Conservation (phyloP, 768 basidiomycete species). For the Crassisporium funariophilum region DNA sequence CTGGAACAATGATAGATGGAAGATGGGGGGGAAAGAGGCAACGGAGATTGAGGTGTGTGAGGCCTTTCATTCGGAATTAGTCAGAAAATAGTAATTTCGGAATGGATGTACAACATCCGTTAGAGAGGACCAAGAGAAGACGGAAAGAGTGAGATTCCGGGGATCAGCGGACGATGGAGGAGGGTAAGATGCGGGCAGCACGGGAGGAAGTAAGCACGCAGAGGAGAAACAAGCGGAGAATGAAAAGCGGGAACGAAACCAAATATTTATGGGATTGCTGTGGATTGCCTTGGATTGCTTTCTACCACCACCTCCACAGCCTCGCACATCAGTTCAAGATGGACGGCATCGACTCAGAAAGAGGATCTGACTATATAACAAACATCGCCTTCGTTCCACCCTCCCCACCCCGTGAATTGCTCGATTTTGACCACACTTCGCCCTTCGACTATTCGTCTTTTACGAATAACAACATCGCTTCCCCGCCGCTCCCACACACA, state of each 20-base stretch:
- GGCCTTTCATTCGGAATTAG: no score
- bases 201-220: neutral
- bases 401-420: slow-evolving; percentile 20
- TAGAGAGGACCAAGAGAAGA: no score
- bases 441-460: slow-evolving; percentile 17
- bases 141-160: no score
- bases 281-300: no score
- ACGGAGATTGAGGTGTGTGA: no score
- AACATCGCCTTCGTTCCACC: slow-evolving; percentile 23
- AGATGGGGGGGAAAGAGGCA: no score
- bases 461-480: slow-evolving; percentile 11
- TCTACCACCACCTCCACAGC: slow-evolving; percentile 1
- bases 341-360: slow-evolving; percentile 8
- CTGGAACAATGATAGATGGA: no score
- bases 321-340: neutral
- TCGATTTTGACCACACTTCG: slow-evolving; percentile 24
- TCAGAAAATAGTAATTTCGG: no score
- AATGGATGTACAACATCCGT: no score
- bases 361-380: slow-evolving; percentile 29
- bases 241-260: neutral
- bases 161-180: no score
- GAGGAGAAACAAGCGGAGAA: neutral
- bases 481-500: slow-evolving; percentile 19
- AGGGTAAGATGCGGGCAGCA: neutral
- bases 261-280: no score